Evolutionary conservation across 1,139 yeast genomes (phyloP).

Genomic region (Geotrichum siamense): DNA sequence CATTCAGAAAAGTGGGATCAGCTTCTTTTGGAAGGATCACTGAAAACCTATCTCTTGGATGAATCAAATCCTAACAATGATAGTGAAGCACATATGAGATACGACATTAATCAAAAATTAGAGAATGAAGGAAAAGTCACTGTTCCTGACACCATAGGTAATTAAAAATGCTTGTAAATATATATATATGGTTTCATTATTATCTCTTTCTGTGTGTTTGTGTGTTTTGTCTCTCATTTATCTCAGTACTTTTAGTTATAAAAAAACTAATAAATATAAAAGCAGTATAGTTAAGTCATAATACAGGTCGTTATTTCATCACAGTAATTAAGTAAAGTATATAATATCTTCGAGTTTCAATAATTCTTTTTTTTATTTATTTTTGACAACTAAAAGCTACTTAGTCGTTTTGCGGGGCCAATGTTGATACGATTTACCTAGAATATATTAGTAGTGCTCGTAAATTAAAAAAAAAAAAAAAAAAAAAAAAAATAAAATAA

Average conservation of each 20-base stretch:
- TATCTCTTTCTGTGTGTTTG: too few relatives aligned
- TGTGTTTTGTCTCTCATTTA: too few relatives aligned
- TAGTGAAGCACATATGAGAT: constrained; percentile 26
- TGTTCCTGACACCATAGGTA: constrained; percentile 7
- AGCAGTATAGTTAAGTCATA: too few relatives aligned
- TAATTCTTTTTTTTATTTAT: too few relatives aligned
- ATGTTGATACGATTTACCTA: constrained; percentile 30
- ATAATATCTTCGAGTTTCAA: too few relatives aligned
- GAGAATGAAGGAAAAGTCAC: constrained; percentile 8
- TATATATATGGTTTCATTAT: too few relatives aligned
- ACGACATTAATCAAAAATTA: constrained; percentile 14
- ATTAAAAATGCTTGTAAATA: too few relatives aligned
- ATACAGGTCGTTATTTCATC: too few relatives aligned
- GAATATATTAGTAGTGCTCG: not conserved
- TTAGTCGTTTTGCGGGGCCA: constrained; percentile 13
- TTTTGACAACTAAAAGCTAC: too few relatives aligned
- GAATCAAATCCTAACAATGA: constrained; percentile 28
- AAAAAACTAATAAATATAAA: too few relatives aligned
- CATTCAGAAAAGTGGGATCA: constrained; percentile 45
- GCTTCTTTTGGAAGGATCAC: constrained; percentile 37
- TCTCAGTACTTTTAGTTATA: too few relatives aligned
- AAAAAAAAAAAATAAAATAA: not conserved
- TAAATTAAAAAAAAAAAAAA: not conserved
- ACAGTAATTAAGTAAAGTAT: too few relatives aligned
- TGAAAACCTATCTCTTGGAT: constrained; percentile 32